phyloP scores from a whole-genome alignment of 352 stramenopile species.

The Plasmopara viticola region DNA sequence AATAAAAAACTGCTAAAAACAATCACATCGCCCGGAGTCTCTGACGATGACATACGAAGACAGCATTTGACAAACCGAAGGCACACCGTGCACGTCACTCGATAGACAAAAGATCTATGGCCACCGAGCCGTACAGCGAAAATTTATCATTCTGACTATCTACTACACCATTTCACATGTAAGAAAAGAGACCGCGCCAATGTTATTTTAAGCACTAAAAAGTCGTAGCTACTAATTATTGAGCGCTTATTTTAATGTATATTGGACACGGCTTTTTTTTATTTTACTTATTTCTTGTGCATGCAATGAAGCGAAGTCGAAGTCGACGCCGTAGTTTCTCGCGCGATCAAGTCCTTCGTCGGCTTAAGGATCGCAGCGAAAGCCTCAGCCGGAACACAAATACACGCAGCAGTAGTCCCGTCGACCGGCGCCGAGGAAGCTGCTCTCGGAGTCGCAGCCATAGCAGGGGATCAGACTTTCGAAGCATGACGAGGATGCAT shows the following conservation, averaged over 20 bases:
- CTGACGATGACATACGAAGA: no score
- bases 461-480: slow-evolving; percentile 3
- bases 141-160: no score
- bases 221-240: no score
- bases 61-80: no score
- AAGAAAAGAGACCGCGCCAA: no score
- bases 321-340: slow-evolving; percentile 13
- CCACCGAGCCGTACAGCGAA: no score
- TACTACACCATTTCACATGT: no score
- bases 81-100: no score
- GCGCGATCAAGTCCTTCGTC: slow-evolving; percentile 4
- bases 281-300: neutral
- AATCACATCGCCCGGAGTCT: no score
- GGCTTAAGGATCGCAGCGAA: slow-evolving; percentile 10
- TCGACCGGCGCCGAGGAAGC: slow-evolving; percentile 4
- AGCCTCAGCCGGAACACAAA: slow-evolving; percentile 5
- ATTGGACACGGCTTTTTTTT: neutral
- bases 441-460: slow-evolving; percentile 7
- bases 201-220: no score
- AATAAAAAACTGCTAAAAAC: no score
- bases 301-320: slow-evolving; percentile 15
- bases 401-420: slow-evolving; percentile 9
- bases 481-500: neutral
- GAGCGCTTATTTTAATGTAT: neutral
- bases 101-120: no score